Base-by-base conservation (phyloP, 306 rosid genomes). In the Arachis stenosperma region DNA sequence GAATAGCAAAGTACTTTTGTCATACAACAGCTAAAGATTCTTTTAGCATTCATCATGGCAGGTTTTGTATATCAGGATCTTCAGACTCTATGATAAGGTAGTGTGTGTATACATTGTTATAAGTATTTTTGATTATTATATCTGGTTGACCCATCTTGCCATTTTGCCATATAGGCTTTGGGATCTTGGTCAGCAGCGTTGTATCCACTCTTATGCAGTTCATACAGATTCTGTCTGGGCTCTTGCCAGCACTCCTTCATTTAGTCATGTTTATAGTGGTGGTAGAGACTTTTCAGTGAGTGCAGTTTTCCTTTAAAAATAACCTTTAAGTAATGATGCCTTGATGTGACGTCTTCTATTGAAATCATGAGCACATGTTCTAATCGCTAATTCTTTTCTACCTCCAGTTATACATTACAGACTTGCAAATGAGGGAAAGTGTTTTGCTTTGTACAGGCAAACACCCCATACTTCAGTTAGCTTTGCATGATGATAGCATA, bases 161-260 rank as follows among this genome's bases (percentile, higher is more conserved):
- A 36, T 76, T 40, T 74, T 48, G 65, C 73, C 36, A 70, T 75
- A 67, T 65, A 91, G 97, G 81, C 90, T 91, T 51, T 91, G 97
- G 97, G 97, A 91, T 87, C 87, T 91, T 71, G 90, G 96, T 78
- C 96, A 89, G 80, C 97, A 89, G 58, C 85, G 97, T 44, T 91
- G 97, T 77, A 81, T 91, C 73, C 97, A 91, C 81, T 86, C 97
- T 53, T 91, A 91, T 80, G 97, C 93, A 6, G 97, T 91, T 69
- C 97, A 91, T 71, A 91, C 97, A 73, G 97, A 89, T 83, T 91
- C 97, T 83, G 92, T 91, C 64, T 91, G 97, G 97, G 88, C 97
- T 40, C 92, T 91, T 75, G 96, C 93, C 39, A 89, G 96, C 79
- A 86, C 88, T 39, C 87, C 96, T 60, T 75, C 97, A 52, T 91